Conservation (phyloP, 129 eudicot genomes). For the Gnaphalium uliginosum region DNA sequence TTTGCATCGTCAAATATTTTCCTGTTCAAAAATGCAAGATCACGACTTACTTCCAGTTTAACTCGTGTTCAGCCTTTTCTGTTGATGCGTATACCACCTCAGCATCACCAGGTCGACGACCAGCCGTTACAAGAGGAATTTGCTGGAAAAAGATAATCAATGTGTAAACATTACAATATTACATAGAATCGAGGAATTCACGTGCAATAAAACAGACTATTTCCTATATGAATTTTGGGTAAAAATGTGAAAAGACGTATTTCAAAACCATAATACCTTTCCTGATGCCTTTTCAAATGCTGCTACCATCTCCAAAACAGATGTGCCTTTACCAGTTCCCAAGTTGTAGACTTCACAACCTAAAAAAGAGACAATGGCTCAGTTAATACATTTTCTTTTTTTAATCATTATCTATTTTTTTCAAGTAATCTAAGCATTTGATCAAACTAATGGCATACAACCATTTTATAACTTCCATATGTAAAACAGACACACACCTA, state of each 20-base stretch:
- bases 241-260: background rate
- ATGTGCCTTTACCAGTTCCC: slow-evolving; percentile 94
- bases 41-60: slow-evolving; percentile 86
- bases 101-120: slow-evolving; percentile 92
- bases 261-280: slow-evolving; percentile 55
- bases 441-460: background rate
- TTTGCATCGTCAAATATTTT: background rate
- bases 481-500: slow-evolving; percentile 44
- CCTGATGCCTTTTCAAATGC: slow-evolving; percentile 93
- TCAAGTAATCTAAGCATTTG: background rate
- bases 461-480: background rate
- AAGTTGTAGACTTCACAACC: slow-evolving; percentile 91
- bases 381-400: background rate
- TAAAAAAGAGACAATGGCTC: slow-evolving; percentile 21
- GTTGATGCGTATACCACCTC: slow-evolving; percentile 89
- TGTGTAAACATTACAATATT: background rate
- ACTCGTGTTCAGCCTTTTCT: slow-evolving; percentile 75
- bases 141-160: slow-evolving; percentile 37
- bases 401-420: background rate
- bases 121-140: slow-evolving; percentile 78
- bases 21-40: background rate
- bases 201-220: background rate
- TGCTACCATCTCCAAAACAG: slow-evolving; percentile 95
- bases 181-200: background rate
- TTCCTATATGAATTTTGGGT: background rate